Evolutionary conservation across 768 basidiomycete genomes (phyloP), one percentile per base, ranked within the genome.

Genomic region (Lactarius trivialis): DNA sequence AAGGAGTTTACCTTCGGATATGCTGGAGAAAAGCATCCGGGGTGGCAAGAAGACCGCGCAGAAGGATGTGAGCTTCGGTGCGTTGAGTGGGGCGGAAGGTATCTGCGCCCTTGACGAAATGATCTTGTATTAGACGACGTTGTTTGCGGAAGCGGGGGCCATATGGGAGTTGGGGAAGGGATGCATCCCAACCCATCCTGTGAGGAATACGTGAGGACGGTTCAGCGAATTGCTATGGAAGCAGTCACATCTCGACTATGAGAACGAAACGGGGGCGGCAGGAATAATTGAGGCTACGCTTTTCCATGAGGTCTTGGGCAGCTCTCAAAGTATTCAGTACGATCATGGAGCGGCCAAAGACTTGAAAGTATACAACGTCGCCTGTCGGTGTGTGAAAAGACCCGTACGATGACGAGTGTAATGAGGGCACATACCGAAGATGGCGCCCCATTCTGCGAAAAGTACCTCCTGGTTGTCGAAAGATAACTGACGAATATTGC

Each of bases 231-330:
- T 15, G 26, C 14, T 1, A 19, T 30, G 24, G 37, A 2, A 17
- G 11, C 4, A 56, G 68, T 56, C 54, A 73, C 73, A 73, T 62
- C 55, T 73, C 71, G 21, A 54, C 56, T 6, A 71, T 49, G 17
- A 73, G 63, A 43, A 72, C 65, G 24, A 75, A 57, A 4, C 64
- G 66, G 4, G 75, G 75, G 2, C 75, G 67, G 63, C 70, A 73
- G 15, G 76, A 73, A 61, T 73, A 76, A 37, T 70, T 72, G 14
- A 60, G 45, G 54, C 72, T 69, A 11, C 71, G 69, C 57, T 72
- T 72, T 55, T 75, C 74, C 57, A 76, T 61, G 19, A 76, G 69
- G 41, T 76, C 75, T 17, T 61, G 65, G 28, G 74, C 74, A n/a
- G 69, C 71, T 37, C 65, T 53, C n/a, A 69, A 48, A 3, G 76